Evolutionary conservation across 371 early-diverging fungal species (phyloP), one percentile per base, ranked within the genome.

Genomic region (Circinella umbellata): DNA sequence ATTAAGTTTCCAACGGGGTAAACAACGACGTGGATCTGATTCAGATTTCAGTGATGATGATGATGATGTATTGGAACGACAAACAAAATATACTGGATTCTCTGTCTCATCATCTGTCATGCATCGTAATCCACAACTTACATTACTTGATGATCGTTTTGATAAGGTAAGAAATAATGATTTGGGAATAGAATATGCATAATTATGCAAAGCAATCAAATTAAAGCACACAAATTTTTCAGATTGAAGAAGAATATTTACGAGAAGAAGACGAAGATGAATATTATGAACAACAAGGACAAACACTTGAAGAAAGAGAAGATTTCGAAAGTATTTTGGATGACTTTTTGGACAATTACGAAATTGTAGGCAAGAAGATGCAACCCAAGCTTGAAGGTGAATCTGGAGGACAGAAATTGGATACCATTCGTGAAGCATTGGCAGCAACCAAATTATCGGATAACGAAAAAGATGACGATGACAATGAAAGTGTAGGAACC

Each of bases 41-140:
- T 78, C 75, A 4, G 77, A 76, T 20, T 73, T 76, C 38, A 76
- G 76, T 20, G 81, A 79, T 46, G 80, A 81, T 46, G 80, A 27
- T 27, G 27, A 87, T 51, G 80, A 79, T 60, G 67, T 67, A 10
- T 79, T 81, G 64, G 86, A 87, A 67, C 61, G 70, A 47, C 75
- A 78, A 64, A 80, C 87, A 39, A 72, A 70, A 67, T 72, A 75
- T 9, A 89, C 95, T 9, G 80, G 81, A 20, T 88, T 90, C 51
- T 95, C 96, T 9, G 94, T 97, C 90, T 89, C 96, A 1, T 95
- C 97, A 15, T 95, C 96, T 6, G 89, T 92, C 55, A 93, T 97
- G 94, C 94, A 91, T 79, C 92, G 98, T 77, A 97, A 95, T 76
- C 86, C 90, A 39, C 90, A 94, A 71, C 84, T 97, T 60, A 91